Percentiles rank a stretch among this genome's conserved stretches.
phyloP scores from a whole-genome alignment of 345 rosid genomes.

The Lepidium aucheri region DNA sequence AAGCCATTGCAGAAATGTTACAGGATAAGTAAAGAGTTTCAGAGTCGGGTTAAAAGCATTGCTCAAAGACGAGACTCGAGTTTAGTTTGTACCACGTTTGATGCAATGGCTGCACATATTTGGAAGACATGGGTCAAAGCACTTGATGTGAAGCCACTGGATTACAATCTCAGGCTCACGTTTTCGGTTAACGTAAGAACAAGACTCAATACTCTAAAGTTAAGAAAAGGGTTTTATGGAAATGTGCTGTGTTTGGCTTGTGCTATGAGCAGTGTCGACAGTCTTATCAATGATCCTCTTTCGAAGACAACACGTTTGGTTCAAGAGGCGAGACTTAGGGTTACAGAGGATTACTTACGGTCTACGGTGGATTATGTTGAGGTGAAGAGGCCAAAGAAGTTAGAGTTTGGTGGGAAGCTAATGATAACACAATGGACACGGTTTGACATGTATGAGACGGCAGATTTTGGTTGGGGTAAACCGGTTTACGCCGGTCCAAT shows the following conservation, averaged over 20 bases:
- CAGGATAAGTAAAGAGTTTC: conserved; percentile 60
- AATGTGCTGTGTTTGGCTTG: conserved; percentile 81
- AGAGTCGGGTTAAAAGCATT: conserved; percentile 41
- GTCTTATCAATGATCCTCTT: conserved; percentile 42
- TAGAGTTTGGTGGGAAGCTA: conserved; percentile 84
- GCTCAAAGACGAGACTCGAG: conserved; percentile 42
- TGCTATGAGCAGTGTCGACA: conserved; percentile 49
- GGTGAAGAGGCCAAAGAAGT: conserved; percentile 55
- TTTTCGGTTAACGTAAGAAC: conserved; percentile 76
- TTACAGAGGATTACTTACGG: conserved; percentile 69
- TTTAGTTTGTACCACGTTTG: conserved; percentile 55
- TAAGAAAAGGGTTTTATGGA: conserved; percentile 71
- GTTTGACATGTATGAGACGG: conserved; percentile 65
- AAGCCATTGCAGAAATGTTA: conserved; percentile 74
- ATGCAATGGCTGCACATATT: conserved; percentile 83
- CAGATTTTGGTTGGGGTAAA: conserved; percentile 91
- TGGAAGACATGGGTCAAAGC: conserved; percentile 97
- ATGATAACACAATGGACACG: conserved; percentile 93
- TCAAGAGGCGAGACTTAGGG: conserved; percentile 48
- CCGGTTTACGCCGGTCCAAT: conserved; percentile 78
- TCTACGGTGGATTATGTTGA: conserved; percentile 68
- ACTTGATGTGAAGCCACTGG: conserved; percentile 59
- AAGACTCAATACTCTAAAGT: conserved; percentile 47
- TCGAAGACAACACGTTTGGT: conserved; percentile 47
- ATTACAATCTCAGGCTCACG: conserved; percentile 68